Evolutionary conservation across 805 yeast genomes (phyloP).

Genomic region (Komagataella phaffii): DNA sequence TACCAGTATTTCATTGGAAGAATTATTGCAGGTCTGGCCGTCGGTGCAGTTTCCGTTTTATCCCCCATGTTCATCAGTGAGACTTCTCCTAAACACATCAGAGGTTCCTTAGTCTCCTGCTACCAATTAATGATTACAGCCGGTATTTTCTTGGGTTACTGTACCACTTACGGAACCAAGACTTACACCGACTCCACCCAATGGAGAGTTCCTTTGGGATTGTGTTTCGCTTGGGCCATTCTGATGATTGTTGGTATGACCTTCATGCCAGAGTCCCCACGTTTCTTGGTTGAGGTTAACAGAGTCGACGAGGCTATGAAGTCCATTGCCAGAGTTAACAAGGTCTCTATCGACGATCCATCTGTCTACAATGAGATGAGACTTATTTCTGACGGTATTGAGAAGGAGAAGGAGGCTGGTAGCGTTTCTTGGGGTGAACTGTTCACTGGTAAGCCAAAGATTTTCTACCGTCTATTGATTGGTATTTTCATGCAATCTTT

Average conservation of each 20-base stretch:
- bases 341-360: slow-evolving; percentile 17
- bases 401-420: slow-evolving; percentile 34
- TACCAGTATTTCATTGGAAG: slow-evolving; percentile 54
- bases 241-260: slow-evolving; percentile 42
- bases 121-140: slow-evolving; percentile 59
- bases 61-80: slow-evolving; percentile 53
- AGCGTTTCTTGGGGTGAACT: slow-evolving; percentile 37
- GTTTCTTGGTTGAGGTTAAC: slow-evolving; percentile 45
- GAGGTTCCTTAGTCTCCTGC: slow-evolving; percentile 61
- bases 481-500: slow-evolving; percentile 46
- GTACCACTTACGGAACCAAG: slow-evolving; percentile 54
- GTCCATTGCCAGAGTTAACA: slow-evolving; percentile 35
- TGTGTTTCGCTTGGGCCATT: slow-evolving; percentile 40
- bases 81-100: slow-evolving; percentile 52
- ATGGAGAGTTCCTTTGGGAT: slow-evolving; percentile 55
- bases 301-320: slow-evolving; percentile 38
- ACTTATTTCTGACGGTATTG: slow-evolving; percentile 28
- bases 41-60: slow-evolving; percentile 38
- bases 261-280: slow-evolving; percentile 59
- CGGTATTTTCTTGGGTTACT: slow-evolving; percentile 62
- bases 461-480: slow-evolving; percentile 24
- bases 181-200: slow-evolving; percentile 34
- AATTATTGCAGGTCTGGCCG: slow-evolving; percentile 40
- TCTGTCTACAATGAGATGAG: slow-evolving; percentile 19
- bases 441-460: slow-evolving; percentile 35